Evolutionary conservation across 768 basidiomycete species (phyloP).

Genomic region (Gyrodon lividus): DNA sequence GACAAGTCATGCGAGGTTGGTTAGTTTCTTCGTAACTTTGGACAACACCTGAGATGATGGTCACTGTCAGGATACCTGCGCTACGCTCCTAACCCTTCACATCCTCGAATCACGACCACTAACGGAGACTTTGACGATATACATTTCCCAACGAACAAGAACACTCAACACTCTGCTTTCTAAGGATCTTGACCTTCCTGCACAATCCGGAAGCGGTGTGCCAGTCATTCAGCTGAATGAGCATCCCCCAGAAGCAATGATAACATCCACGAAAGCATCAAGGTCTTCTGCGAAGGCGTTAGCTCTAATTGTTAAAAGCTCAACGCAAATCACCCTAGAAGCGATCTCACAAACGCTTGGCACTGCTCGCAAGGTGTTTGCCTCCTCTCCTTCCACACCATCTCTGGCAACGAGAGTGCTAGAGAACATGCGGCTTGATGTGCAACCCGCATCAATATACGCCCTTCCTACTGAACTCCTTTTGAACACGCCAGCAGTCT

Average conservation of each 20-base stretch:
- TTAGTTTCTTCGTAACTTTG: not conserved
- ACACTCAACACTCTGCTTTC: constrained; percentile 48
- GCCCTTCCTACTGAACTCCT: constrained; percentile 50
- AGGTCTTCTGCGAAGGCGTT: constrained; percentile 30
- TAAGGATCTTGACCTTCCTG: constrained; percentile 27
- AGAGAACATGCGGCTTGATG: constrained; percentile 59
- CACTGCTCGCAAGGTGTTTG: constrained; percentile 58
- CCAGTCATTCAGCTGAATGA: constrained; percentile 35
- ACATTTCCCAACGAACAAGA: constrained; percentile 70
- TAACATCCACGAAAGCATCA: not conserved
- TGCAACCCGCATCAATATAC: constrained; percentile 19
- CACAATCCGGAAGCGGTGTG: constrained; percentile 31
- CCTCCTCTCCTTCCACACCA: constrained; percentile 29
- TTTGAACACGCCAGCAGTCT: constrained; percentile 65
- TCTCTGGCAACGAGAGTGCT: constrained; percentile 60
- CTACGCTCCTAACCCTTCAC: constrained; percentile 79
- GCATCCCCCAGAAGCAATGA: constrained; percentile 23
- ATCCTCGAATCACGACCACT: constrained; percentile 87
- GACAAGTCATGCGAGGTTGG: constrained; percentile 52
- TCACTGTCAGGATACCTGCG: constrained; percentile 60
- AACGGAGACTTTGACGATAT: constrained; percentile 64
- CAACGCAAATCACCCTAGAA: constrained; percentile 50
- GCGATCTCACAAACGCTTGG: constrained; percentile 58
- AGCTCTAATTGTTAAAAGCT: constrained; percentile 54
- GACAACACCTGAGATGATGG: not conserved